Base-by-base conservation (phyloP, 306 rosid genomes). In the Trifolium pratense region DNA sequence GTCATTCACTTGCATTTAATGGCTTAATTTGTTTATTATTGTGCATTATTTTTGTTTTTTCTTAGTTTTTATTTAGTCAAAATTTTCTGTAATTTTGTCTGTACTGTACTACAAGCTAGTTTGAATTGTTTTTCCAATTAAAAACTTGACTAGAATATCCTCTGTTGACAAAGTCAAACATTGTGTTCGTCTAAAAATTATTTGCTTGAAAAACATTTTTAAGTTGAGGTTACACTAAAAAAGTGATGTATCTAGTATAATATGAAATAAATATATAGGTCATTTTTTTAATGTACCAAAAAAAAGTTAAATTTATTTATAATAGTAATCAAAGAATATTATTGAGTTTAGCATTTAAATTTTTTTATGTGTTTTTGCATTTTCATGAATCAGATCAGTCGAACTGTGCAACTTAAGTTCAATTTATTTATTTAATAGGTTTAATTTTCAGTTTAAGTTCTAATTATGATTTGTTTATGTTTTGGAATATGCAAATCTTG, bases 81-180 rank as follows among this genome's bases (percentile, higher is more conserved):
- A 12, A 1, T 37, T 49, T 40, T 64, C 1, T 20, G 5, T 55
- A 11, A 34, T n/a, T 65, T 64, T 10, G 66, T 49, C 9, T 10
- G 51, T 51, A 53, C 31, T 20, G 15, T 53, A 20, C 3, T 53
- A 20, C 6, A 52, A 15, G 51, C 42, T 14, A 15, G 51, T 55
- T 64, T 63, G 74, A 43, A 20, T 16, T 11, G n/a, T 65, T 36
- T 63, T 34, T 17, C 39, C 25, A 40, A 20, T 74, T 26, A 70
- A 68, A 49, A 74, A 18, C 43, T 39, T 48, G 79, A 58, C 68
- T 66, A 49, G 11, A 0, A 17, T 46, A 73, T 66, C 16, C 62
- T 25, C 40, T 11, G 79, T 79, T 67, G 79, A 58, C 69, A 48
- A 8, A 57, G 23, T 66, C 75, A 73, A 73, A 71, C 60, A 20